These are phyloP conservation scores for Blyttiomyces sp. DNA, from an alignment of 371 early-diverging fungal genomes.

Conservation along the genomic window DNA sequence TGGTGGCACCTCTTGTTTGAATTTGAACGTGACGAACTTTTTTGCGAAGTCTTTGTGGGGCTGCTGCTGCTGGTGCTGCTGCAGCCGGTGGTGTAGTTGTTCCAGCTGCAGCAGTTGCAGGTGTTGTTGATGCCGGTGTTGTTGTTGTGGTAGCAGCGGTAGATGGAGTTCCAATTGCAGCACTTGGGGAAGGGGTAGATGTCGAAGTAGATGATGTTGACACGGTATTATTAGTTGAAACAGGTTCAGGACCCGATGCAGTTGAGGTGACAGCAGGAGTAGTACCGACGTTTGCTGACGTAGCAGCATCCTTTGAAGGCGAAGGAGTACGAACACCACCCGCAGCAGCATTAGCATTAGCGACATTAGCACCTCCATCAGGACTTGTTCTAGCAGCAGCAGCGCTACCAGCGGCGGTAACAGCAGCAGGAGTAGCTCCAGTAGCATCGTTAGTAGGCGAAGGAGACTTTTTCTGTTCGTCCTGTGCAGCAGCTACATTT, in stretches of 20 bases:
- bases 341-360: too few relatives aligned
- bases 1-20: constrained; percentile 37
- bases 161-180: background rate
- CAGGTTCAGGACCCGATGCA: too few relatives aligned
- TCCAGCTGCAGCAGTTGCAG: constrained; percentile 2
- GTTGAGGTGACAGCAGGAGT: background rate
- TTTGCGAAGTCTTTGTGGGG: constrained; percentile 15
- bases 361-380: too few relatives aligned
- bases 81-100: constrained; percentile 3
- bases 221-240: too few relatives aligned
- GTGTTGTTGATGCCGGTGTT: constrained; percentile 1
- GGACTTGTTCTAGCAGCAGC: too few relatives aligned
- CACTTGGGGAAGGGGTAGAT: background rate
- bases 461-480: too few relatives aligned
- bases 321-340: too few relatives aligned
- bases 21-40: constrained; percentile 50
- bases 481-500: too few relatives aligned
- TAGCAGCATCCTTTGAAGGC: background rate
- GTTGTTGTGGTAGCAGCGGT: constrained; percentile 8
- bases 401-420: too few relatives aligned
- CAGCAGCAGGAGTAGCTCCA: too few relatives aligned
- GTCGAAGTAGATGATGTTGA: background rate
- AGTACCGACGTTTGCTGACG: constrained; percentile 1
- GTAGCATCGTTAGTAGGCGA: too few relatives aligned
- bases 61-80: background rate